phyloP scores from a whole-genome alignment of 2,329 filamentous ascomycete species.

The Ophiostoma perfectum region DNA sequence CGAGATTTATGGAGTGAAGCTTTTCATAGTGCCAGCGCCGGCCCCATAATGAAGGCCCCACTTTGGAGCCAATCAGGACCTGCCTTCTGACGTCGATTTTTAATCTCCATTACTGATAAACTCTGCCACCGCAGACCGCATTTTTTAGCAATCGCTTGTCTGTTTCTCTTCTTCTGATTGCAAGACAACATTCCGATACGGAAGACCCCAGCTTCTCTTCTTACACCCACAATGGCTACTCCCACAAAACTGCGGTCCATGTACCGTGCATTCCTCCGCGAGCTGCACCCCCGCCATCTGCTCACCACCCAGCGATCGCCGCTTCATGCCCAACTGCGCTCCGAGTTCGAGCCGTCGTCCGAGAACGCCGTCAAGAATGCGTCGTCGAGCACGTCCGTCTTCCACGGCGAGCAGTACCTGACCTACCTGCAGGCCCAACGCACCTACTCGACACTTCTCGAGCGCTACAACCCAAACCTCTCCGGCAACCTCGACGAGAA shows the following conservation, averaged over 20 bases:
- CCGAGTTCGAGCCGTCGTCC: conserved; percentile 46
- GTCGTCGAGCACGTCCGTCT: conserved; percentile 26
- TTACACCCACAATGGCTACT: conserved; percentile 25
- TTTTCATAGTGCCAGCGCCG: neutral
- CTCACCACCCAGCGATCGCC: conserved; percentile 56
- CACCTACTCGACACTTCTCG: conserved; percentile 71
- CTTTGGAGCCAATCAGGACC: conserved; percentile 8
- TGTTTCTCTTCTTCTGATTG: neutral
- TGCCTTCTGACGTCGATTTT: conserved; percentile 16
- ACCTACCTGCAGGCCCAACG: conserved; percentile 82
- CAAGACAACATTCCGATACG: neutral
- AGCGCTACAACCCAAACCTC: conserved; percentile 92
- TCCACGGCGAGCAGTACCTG: conserved; percentile 68
- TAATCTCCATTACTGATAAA: conserved; percentile 7
- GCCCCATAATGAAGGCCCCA: neutral
- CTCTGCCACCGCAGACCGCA: neutral
- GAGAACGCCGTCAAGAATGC: conserved; percentile 30
- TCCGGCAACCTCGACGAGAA: conserved; percentile 65
- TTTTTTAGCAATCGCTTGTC: neutral
- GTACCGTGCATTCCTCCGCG: conserved; percentile 83
- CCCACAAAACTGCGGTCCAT: conserved; percentile 57
- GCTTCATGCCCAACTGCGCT: conserved; percentile 64
- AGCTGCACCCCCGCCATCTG: conserved; percentile 68
- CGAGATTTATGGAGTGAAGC: neutral
- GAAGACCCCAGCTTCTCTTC: neutral